These are phyloP conservation scores for Volvariella volvacea DNA, from an alignment of 1,284 basidiomycete species.

Conservation along the genomic window DNA sequence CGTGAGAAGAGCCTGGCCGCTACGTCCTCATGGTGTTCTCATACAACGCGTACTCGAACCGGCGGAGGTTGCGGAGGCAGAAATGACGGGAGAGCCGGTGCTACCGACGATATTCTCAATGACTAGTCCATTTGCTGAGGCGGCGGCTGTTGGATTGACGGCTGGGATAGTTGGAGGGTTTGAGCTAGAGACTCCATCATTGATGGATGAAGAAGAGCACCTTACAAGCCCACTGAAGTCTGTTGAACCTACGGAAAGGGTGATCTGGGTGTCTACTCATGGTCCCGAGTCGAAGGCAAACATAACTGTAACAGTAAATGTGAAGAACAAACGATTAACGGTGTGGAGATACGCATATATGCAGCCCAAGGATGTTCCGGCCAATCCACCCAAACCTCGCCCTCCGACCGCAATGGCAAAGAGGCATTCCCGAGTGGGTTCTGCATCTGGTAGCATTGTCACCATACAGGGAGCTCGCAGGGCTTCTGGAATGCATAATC, in stretches of 20 bases:
- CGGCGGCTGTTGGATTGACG: constrained; percentile 61
- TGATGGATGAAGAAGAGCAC: constrained; percentile 52
- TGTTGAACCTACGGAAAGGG: constrained; percentile 52
- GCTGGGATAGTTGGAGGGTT: constrained; percentile 45
- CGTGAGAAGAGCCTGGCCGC: constrained; percentile 72
- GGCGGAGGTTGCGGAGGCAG: constrained; percentile 60
- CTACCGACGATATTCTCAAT: constrained; percentile 77
- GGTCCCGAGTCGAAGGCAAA: constrained; percentile 38
- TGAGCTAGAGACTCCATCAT: constrained; percentile 27
- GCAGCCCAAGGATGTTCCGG: constrained; percentile 45
- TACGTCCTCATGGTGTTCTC: constrained; percentile 68
- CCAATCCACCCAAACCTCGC: constrained; percentile 9
- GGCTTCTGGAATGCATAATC: constrained; percentile 23
- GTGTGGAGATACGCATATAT: constrained; percentile 70
- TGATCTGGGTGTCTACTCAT: constrained; percentile 52
- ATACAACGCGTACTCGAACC: constrained; percentile 72
- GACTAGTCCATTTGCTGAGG: constrained; percentile 70
- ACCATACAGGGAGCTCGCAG: constrained; percentile 17
- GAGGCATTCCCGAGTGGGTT: constrained; percentile 22
- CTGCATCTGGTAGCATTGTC: constrained; percentile 3
- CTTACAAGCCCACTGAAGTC: constrained; percentile 40
- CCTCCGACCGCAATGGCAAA: constrained; percentile 9
- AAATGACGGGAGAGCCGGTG: constrained; percentile 50
- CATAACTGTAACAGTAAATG: constrained; percentile 51
- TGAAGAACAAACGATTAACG: constrained; percentile 42